Evolutionary conservation across 345 rosid genomes (phyloP).

Genomic region (Triadica sebifera): DNA sequence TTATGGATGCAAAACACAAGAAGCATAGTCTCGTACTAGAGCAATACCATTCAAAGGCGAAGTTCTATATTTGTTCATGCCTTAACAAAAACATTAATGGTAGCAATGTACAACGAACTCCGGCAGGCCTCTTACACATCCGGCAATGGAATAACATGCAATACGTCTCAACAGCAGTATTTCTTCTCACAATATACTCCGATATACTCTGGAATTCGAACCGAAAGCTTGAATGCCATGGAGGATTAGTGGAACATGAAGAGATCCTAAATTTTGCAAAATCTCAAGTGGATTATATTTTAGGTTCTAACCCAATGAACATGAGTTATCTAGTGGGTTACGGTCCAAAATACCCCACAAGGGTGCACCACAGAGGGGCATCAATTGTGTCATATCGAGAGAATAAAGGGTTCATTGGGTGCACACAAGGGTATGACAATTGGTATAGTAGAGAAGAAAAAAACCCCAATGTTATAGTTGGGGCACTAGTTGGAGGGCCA

Average conservation of each 20-base stretch:
- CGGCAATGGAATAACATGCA: conserved; percentile 99
- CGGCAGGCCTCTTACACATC: conserved; percentile 71
- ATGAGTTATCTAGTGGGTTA: conserved; percentile 87
- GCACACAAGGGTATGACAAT: conserved; percentile 82
- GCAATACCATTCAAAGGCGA: conserved; percentile 73
- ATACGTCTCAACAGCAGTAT: conserved; percentile 74
- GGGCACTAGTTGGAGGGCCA: conserved; percentile 75
- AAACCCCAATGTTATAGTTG: conserved; percentile 53
- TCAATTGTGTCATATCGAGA: conserved; percentile 76
- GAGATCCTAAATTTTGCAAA: conserved; percentile 62
- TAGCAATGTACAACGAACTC: conserved; percentile 54
- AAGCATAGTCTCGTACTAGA: conserved; percentile 39
- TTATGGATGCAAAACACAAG: conserved; percentile 52
- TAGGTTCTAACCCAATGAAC: conserved; percentile 85
- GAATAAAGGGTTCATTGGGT: conserved; percentile 86
- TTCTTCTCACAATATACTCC: conserved; percentile 76
- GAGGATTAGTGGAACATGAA: conserved; percentile 39
- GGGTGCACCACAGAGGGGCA: conserved; percentile 94
- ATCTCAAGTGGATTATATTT: conserved; percentile 79
- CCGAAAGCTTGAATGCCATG: conserved; percentile 46
- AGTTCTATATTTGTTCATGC: conserved; percentile 81
- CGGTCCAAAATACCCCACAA: conserved; percentile 68
- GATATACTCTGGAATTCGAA: conserved; percentile 46
- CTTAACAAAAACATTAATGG: conserved; percentile 64
- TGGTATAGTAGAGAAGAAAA: conserved; percentile 41